Evolutionary conservation across 495 filamentous ascomycete genomes (phyloP).

Genomic region (Xylaria scruposa): DNA sequence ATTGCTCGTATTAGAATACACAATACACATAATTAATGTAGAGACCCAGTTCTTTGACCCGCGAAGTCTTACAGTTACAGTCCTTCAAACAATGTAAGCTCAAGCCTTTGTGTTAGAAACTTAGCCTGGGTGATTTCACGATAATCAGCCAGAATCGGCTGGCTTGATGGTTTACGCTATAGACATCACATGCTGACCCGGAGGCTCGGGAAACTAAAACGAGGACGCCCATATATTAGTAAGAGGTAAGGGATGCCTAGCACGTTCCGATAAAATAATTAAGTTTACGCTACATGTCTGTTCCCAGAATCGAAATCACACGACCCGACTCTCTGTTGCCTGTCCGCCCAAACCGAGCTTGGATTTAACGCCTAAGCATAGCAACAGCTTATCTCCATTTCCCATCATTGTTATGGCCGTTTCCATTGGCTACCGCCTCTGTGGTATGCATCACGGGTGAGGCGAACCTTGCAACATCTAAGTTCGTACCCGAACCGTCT

Average conservation of each 20-base stretch:
- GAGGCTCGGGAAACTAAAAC: slow-evolving; percentile 4
- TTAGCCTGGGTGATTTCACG: not conserved
- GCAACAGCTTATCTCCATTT: not conserved
- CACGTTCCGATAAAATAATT: not conserved
- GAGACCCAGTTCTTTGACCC: slow-evolving; percentile 25
- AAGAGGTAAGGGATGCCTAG: not conserved
- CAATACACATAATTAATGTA: slow-evolving; percentile 33
- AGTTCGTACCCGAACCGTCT: not conserved
- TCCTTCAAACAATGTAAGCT: not conserved
- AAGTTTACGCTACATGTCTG: not conserved
- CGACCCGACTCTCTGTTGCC: slow-evolving; percentile 11
- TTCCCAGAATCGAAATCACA: slow-evolving; percentile 28
- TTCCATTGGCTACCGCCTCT: slow-evolving; percentile 3
- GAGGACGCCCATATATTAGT: not conserved
- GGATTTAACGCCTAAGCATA: slow-evolving; percentile 1
- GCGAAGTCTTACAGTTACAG: slow-evolving; percentile 4
- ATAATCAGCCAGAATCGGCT: not conserved
- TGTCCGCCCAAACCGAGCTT: slow-evolving; percentile 4
- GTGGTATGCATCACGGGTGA: not conserved
- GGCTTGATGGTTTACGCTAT: not conserved
- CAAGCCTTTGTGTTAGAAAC: not conserved
- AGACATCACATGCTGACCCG: slow-evolving; percentile 9
- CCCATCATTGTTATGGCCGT: not conserved
- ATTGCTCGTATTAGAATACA: slow-evolving; percentile 19
- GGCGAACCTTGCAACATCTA: not conserved